Percentiles rank a stretch among this genome's conserved stretches.
These are phyloP conservation scores for Neoarthrinium moseri DNA, from an alignment of 2,329 filamentous ascomycete genomes.

Conservation along the genomic window DNA sequence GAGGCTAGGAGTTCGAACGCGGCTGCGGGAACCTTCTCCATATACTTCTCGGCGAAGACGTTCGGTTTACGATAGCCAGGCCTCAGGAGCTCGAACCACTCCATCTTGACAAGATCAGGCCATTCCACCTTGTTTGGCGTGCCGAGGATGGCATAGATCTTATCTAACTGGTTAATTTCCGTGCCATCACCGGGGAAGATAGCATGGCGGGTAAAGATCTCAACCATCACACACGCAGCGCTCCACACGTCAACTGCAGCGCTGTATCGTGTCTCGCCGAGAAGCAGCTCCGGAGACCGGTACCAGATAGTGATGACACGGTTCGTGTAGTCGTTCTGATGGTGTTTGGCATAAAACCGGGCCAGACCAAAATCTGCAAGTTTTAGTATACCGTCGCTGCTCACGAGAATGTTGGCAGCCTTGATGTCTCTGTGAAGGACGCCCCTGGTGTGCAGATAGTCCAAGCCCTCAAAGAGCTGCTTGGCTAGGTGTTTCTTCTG, in stretches of 20 bases:
- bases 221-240: slow-evolving; percentile 92
- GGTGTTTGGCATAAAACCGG: slow-evolving; percentile 90
- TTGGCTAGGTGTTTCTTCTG: slow-evolving; percentile 93
- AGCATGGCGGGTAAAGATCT: slow-evolving; percentile 90
- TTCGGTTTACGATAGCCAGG: slow-evolving; percentile 71
- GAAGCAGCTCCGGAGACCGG: slow-evolving; percentile 81
- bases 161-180: slow-evolving; percentile 94
- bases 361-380: slow-evolving; percentile 95
- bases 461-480: slow-evolving; percentile 90
- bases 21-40: slow-evolving; percentile 70
- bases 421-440: slow-evolving; percentile 98
- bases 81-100: slow-evolving; percentile 91
- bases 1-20: slow-evolving; percentile 78
- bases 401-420: slow-evolving; percentile 94
- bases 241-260: slow-evolving; percentile 95
- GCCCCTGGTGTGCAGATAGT: slow-evolving; percentile 90
- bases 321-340: slow-evolving; percentile 94
- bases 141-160: slow-evolving; percentile 90
- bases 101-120: slow-evolving; percentile 89
- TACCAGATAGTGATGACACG: slow-evolving; percentile 99
- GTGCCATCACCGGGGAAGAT: slow-evolving; percentile 95
- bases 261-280: slow-evolving; percentile 88
- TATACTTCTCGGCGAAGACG: slow-evolving; percentile 81
- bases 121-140: slow-evolving; percentile 83
- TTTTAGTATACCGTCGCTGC: slow-evolving; percentile 84